phyloP scores from a whole-genome alignment of 106 monocot species.

The Allium fistulosum region DNA sequence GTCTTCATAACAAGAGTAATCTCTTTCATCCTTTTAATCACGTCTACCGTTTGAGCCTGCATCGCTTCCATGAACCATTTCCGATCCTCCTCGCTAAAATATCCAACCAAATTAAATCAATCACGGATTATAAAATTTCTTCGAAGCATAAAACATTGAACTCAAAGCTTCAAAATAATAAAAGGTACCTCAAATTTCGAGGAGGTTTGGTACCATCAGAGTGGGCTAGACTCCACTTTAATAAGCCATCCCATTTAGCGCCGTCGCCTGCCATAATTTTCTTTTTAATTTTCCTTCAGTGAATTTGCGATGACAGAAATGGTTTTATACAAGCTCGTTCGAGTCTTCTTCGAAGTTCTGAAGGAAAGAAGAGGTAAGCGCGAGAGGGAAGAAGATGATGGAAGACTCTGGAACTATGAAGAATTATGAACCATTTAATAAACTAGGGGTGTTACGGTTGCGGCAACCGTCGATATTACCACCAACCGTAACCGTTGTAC shows the following conservation, averaged over 20 bases:
- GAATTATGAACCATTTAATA: not conserved
- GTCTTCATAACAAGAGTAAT: slow-evolving; percentile 83
- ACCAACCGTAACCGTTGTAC: too few relatives aligned
- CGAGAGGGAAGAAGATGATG: not conserved
- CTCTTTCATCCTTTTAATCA: slow-evolving; percentile 93
- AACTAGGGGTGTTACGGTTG: too few relatives aligned
- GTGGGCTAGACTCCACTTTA: slow-evolving; percentile 89
- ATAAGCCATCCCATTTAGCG: slow-evolving; percentile 68
- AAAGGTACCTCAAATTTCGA: slow-evolving; percentile 50
- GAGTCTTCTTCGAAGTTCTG: not conserved
- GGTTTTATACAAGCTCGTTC: not conserved
- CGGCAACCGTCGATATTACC: too few relatives aligned
- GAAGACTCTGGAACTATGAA: not conserved
- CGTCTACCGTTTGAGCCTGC: slow-evolving; percentile 70
- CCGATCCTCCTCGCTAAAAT: slow-evolving; percentile 66
- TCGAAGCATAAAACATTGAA: not conserved
- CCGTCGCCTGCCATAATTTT: slow-evolving; percentile 33
- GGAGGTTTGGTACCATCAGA: slow-evolving; percentile 54
- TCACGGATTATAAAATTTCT: too few relatives aligned
- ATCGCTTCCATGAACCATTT: slow-evolving; percentile 99
- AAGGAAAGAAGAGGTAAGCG: not conserved
- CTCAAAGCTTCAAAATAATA: not conserved
- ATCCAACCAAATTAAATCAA: not conserved
- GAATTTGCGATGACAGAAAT: too few relatives aligned
- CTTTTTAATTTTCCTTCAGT: not conserved